Evolutionary conservation across 2,329 filamentous ascomycete species (phyloP).

Genomic region (Aspergillus sojae): DNA sequence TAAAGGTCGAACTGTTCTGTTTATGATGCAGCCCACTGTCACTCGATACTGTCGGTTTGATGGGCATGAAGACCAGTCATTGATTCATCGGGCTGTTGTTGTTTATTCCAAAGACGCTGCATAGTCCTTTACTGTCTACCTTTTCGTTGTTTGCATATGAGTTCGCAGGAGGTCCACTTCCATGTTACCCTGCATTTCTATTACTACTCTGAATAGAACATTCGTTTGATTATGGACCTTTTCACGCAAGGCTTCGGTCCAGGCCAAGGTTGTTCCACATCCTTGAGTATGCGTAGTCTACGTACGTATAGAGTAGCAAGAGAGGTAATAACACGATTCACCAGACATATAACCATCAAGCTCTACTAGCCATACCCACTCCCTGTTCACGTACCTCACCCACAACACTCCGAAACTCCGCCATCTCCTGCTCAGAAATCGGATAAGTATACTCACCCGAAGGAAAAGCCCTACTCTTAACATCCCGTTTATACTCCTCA

Average conservation of each 20-base stretch:
- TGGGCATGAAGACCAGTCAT: background rate
- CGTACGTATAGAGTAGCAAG: background rate
- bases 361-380: background rate
- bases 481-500: slow-evolving; percentile 76
- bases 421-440: background rate
- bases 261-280: no score
- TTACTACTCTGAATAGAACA: background rate
- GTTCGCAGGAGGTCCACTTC: no score
- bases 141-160: background rate
- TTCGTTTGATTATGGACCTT: background rate
- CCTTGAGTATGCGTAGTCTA: background rate
- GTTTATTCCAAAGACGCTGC: background rate
- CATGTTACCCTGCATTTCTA: background rate
- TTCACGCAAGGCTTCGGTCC: no score
- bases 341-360: background rate
- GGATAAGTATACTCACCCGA: background rate
- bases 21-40: background rate
- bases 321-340: background rate
- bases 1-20: background rate
- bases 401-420: background rate
- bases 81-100: background rate
- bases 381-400: no score
- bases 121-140: background rate
- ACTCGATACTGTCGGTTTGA: background rate
- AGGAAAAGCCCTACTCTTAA: slow-evolving; percentile 40